Evolutionary conservation across 352 stramenopile species (phyloP), one percentile per base, ranked within the genome.

Genomic region (Phytophthora capsici): DNA sequence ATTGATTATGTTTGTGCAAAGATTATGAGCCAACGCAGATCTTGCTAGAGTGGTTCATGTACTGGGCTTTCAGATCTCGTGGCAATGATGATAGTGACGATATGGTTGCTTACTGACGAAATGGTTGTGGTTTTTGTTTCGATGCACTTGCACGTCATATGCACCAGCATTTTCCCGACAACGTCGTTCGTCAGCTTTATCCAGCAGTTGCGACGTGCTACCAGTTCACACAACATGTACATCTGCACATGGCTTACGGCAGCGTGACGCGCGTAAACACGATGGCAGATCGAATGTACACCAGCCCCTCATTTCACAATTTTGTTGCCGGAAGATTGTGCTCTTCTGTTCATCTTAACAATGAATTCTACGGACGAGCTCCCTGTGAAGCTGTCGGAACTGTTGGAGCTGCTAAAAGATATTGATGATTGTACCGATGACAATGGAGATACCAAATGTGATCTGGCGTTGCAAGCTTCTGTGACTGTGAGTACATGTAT

Each of bases 301-400:
- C 20, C 48, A 56, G 48, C 13, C 44, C 14, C 44, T 48, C 45
- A 63, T 49, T 64, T 44, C 25, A 26, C 26, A 40, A 50, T 61
- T 45, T 13, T 20, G 16, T 38, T 41, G 30, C 13, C n/a, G 10
- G n/a, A 63, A 53, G 6, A 37, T 6, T 6, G 46, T 20, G 19
- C n/a, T 56, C 13, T n/a, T 37, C 26, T 22, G 22, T 2, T 34
- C 9, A 9, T n/a, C n/a, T 40, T n/a, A n/a, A 48, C 7, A 13
- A 66, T 66, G 48, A 13, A 49, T 14, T 17, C 6, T 37, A 17
- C 25, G 25, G 23, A 56, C 16, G 49, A 34, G 34, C 32, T 20
- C 6, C 9, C 41, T 7, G 22, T 46, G 16, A 43, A 25, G 26
- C 6, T 56, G 14, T 50, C 56, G 9, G 56, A 63, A 37, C 3